Evolutionary conservation across 129 eudicot genomes (phyloP), one percentile per base, ranked within the genome.

Genomic region (Flaveria brownii): DNA sequence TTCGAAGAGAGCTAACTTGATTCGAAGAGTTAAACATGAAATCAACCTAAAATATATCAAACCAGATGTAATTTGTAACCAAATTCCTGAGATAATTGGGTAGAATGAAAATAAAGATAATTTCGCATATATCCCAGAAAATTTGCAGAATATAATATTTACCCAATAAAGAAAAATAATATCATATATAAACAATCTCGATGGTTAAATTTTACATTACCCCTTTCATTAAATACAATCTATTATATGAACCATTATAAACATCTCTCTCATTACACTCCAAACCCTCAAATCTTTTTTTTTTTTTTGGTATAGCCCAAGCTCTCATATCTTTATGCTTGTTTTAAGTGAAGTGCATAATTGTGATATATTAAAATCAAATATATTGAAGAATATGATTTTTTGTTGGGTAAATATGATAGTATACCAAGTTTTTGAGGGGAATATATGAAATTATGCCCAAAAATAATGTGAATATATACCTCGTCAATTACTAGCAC

Each of bases 401-500:
- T 26, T 61, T 28, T 28, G 43, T 63, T 63, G 12, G 12, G 45
- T 63, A 30, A 28, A 61, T 61, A 61, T 56, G 28, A 56, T 30
- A 62, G 16, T 62, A 14, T 63, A 23, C 45, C 68, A 15, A 30
- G 13, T 63, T 63, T 63, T 63, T 30, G 45, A 28, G 69, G 43
- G 20, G 45, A n/a, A 14, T 14, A 63, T 30, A 28, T 30, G 69
- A 63, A 14, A 63, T 28, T 14, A 63, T 28, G 2, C 67, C 41
- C 4, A 14, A 17, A 56, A 57, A 15, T 22, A 16, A 18, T 39
- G 30, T 42, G 10, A 59, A 57, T 25, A 63, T 26, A 74, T 81
- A 91, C 97, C 98, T 94, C 98, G 55, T 91, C 98, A 56, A 94
- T 83, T 57, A 94, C 93, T 76, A 94, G 88, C 81, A 91, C 93